Conservation (phyloP, 306 rosid genomes). For the Dryas alaskensis region DNA sequence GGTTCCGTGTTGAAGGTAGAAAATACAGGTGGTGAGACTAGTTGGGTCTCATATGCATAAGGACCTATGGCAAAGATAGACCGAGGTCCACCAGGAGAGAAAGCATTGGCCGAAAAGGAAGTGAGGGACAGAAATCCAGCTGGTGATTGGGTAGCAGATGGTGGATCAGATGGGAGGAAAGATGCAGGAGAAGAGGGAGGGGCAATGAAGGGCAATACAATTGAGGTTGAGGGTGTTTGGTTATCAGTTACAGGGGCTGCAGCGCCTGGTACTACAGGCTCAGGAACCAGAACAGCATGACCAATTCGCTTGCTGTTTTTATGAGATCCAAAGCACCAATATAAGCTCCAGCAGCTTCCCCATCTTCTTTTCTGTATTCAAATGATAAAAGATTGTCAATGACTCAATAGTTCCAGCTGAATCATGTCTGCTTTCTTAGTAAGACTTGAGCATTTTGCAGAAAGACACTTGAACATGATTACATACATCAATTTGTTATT, state of each 20-base stretch:
- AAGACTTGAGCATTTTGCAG: slow-evolving; percentile 3
- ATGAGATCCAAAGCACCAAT: slow-evolving; percentile 79
- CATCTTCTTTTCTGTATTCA: slow-evolving; percentile 82
- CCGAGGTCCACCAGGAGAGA: slow-evolving; percentile 72
- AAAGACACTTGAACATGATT: neutral
- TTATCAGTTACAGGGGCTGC: slow-evolving; percentile 45
- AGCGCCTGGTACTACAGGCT: slow-evolving; percentile 55
- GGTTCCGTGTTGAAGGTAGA: slow-evolving; percentile 93
- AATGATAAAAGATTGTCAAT: slow-evolving; percentile 25
- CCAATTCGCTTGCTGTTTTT: slow-evolving; percentile 83
- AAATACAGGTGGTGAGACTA: slow-evolving; percentile 94
- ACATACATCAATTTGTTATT: neutral
- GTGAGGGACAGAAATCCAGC: slow-evolving; percentile 71
- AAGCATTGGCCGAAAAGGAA: slow-evolving; percentile 67
- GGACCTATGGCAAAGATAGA: slow-evolving; percentile 87
- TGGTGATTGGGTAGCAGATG: slow-evolving; percentile 83
- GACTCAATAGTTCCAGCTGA: slow-evolving; percentile 9
- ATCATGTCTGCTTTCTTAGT: slow-evolving; percentile 16
- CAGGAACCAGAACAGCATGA: slow-evolving; percentile 91
- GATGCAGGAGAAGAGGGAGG: slow-evolving; percentile 99
- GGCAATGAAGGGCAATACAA: slow-evolving; percentile 77
- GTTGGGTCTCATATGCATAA: slow-evolving; percentile 91
- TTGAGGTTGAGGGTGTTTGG: slow-evolving; percentile 55
- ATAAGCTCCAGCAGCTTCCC: slow-evolving; percentile 88
- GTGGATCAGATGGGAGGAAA: slow-evolving; percentile 83